Base-by-base conservation (phyloP, 2,329 filamentous ascomycete species). In the Cyphellophora attinorum region DNA sequence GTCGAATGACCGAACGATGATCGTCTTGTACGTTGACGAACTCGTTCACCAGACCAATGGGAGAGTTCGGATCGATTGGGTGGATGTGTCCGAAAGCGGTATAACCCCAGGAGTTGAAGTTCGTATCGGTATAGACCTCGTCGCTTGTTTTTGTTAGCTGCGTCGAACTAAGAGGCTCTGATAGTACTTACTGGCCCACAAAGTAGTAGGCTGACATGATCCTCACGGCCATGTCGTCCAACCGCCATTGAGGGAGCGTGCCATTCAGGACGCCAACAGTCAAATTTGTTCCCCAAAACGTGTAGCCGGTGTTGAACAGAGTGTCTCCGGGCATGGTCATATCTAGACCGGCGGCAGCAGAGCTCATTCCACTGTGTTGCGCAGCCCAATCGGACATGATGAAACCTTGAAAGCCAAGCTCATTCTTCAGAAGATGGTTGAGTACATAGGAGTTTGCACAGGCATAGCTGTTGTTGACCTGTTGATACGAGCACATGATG, bases 211-310 rank as follows among this genome's bases (percentile, higher is more conserved):
- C 73, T 33, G 76, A 67, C 60, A 79, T 72, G 52, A 79, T 93
- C 49, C 91, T 78, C 58, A 85, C 81, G 4, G 76, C 84, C 80
- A 94, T 93, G 53, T 96, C 91, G 48, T 95, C 88, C 6, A 96
- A 56, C 33, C 89, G 76, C 72, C 82, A 93, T 47, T 83, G 76
- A 1, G 89, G 85, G 19, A 96, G 65, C 1, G 86, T 94, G 21
- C 88, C 88, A 53, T 96, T 95, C 48, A 93, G 60, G 5, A 95
- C 78, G 2, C 84, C 84, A 31, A 93, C 65, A 2, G 89, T 95
- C 48, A 96, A 59, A 59, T 96, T 96, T 17, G 78, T 64, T 6
- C 89, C 89, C 81, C 83, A 94, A 66, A 69, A 93, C 12, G 79
- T 80, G 33, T 61, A 58, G 5, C 82, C 82, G 3, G 72, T 75